These are phyloP conservation scores for Chaetomium olivaceum DNA, from an alignment of 2,329 filamentous ascomycete genomes.

Conservation along the genomic window DNA sequence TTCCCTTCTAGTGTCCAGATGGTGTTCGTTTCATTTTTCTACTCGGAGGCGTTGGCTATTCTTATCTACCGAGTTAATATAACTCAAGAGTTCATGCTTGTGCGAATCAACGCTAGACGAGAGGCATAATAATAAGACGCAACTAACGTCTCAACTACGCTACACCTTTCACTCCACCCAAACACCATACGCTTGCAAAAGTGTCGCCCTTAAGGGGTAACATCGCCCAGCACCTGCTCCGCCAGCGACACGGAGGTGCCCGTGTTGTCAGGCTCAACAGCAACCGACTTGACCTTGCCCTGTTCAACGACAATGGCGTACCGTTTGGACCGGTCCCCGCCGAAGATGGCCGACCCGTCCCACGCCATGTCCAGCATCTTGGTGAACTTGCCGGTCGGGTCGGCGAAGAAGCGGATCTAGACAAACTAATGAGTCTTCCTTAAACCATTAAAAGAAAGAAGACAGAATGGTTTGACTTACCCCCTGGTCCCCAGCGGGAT, in stretches of 20 bases:
- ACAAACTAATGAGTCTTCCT: not conserved
- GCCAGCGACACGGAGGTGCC: constrained; percentile 61
- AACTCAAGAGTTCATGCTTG: not conserved
- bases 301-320: constrained; percentile 82
- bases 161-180: not conserved
- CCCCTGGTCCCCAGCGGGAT: constrained; percentile 71
- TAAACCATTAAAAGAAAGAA: no score
- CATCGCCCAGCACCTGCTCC: constrained; percentile 48
- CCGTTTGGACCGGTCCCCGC: constrained; percentile 79
- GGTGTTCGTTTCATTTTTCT: no score
- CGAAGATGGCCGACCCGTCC: constrained; percentile 77
- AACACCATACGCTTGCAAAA: not conserved
- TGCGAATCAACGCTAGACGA: not conserved
- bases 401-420: constrained; percentile 85
- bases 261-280: constrained; percentile 87
- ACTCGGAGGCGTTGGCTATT: no score
- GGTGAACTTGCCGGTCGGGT: constrained; percentile 77
- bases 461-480: constrained; percentile 53
- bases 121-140: not conserved
- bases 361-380: constrained; percentile 81
- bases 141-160: not conserved
- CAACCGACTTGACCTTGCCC: constrained; percentile 77
- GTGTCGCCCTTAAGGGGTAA: not conserved
- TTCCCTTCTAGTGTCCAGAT: no score
- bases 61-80: no score